Conservation (phyloP, 1,139 yeast genomes). For the Debaryomycetaceae sp. region DNA sequence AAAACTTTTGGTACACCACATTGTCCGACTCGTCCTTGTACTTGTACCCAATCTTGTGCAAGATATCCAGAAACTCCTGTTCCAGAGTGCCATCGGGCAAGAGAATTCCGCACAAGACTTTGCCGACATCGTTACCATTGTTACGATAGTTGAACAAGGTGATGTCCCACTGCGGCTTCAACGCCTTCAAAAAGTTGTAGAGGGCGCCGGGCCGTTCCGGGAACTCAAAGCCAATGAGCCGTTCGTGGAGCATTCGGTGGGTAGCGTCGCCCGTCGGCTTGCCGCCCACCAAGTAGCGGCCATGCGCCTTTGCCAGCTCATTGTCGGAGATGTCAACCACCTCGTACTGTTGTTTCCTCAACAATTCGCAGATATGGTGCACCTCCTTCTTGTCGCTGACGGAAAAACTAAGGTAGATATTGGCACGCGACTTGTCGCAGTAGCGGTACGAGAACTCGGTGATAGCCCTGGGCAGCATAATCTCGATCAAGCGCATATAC, state of each 20-base stretch:
- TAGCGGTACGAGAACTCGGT: slow-evolving; percentile 91
- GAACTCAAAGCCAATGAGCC: slow-evolving; percentile 76
- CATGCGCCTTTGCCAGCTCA: slow-evolving; percentile 92
- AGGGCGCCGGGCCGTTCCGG: slow-evolving; percentile 97
- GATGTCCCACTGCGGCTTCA: slow-evolving; percentile 79
- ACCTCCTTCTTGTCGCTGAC: slow-evolving; percentile 62
- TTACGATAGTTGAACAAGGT: slow-evolving; percentile 93
- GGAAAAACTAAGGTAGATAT: slow-evolving; percentile 78
- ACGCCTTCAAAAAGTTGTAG: slow-evolving; percentile 59
- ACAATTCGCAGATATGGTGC: slow-evolving; percentile 23
- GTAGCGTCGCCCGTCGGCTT: slow-evolving; percentile 35
- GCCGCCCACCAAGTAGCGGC: slow-evolving; percentile 93
- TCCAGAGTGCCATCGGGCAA: slow-evolving; percentile 65
- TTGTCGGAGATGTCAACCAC: slow-evolving; percentile 83
- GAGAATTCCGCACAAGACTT: slow-evolving; percentile 79
- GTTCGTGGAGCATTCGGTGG: slow-evolving; percentile 50
- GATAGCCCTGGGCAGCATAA: slow-evolving; percentile 76
- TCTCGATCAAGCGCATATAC: slow-evolving; percentile 60
- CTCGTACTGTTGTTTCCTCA: slow-evolving; percentile 39
- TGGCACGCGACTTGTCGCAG: slow-evolving; percentile 47
- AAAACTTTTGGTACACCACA: slow-evolving; percentile 67
- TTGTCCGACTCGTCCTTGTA: slow-evolving; percentile 78
- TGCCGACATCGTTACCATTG: slow-evolving; percentile 92
- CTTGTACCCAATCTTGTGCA: slow-evolving; percentile 64
- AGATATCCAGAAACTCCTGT: slow-evolving; percentile 53